Conservation (phyloP, 768 basidiomycete genomes). For the Termitomyces sp. region DNA sequence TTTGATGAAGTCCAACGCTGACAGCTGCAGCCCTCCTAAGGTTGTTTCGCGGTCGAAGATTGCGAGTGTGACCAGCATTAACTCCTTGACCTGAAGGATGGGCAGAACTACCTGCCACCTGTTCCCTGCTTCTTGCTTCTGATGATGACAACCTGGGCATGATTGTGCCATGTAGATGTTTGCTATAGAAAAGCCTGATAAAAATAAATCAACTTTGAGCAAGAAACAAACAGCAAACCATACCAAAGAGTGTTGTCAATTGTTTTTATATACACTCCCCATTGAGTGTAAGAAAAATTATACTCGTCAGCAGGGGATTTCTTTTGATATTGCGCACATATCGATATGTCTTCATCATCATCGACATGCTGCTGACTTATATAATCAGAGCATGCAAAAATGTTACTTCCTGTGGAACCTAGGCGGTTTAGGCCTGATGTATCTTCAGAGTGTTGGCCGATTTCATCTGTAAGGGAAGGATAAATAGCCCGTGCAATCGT, state of each 20-base stretch:
- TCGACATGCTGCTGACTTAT: no score
- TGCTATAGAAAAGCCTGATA: neutral
- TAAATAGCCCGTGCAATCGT: neutral
- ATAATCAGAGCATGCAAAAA: no score
- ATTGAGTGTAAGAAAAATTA: neutral
- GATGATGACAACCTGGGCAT: neutral
- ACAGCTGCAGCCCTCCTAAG: no score
- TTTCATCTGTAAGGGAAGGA: neutral
- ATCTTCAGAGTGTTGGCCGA: no score
- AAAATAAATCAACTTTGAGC: no score
- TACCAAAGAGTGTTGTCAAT: neutral
- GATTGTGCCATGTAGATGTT: neutral
- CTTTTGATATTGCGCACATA: neutral
- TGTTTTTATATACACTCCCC: slow-evolving; percentile 5
- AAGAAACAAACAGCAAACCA: neutral
- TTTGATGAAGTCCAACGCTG: no score
- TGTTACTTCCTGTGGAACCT: no score
- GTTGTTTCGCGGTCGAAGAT: no score
- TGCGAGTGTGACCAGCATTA: no score
- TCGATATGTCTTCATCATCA: no score
- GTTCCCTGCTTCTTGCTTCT: neutral
- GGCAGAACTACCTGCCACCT: neutral
- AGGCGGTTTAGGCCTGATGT: no score
- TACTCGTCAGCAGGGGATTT: neutral
- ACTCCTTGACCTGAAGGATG: no score